These are phyloP conservation scores for Leucosporidium scottii DNA, from an alignment of 768 basidiomycete genomes.

Conservation along the genomic window DNA sequence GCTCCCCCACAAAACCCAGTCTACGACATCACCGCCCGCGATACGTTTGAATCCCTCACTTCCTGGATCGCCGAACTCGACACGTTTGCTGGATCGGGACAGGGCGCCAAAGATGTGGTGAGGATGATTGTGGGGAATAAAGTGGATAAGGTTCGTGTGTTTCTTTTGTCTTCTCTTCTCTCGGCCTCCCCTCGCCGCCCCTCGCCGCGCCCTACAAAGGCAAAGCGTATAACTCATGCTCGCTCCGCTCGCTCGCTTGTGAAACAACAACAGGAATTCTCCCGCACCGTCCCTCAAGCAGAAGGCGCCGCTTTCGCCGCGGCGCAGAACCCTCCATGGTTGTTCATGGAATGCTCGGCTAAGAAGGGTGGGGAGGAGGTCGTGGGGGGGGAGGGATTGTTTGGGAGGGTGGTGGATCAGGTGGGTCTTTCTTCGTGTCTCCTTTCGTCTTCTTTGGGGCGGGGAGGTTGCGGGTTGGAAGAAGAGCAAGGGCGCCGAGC, in stretches of 20 bases:
- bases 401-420: conserved; percentile 66
- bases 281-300: conserved; percentile 69
- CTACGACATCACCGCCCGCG: conserved; percentile 87
- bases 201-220: neutral
- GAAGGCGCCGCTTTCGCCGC: conserved; percentile 73
- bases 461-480: neutral
- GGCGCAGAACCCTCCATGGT: conserved; percentile 59
- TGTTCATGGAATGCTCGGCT: conserved; percentile 87
- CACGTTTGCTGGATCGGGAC: conserved; percentile 53
- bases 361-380: conserved; percentile 78
- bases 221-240: too few species aligned
- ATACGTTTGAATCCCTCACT: conserved; percentile 84
- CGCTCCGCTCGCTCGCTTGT: too few species aligned
- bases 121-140: conserved; percentile 90
- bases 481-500: too few species aligned
- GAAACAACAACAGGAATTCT: conserved; percentile 73
- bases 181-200: too few species aligned
- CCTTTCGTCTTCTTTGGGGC: neutral
- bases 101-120: conserved; percentile 68
- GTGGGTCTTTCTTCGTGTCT: conserved; percentile 45
- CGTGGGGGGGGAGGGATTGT: conserved; percentile 52
- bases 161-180: neutral
- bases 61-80: conserved; percentile 81
- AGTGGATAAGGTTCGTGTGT: conserved; percentile 69
- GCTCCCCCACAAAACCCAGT: conserved; percentile 50